These are phyloP conservation scores for Endocarpon pusillum DNA, from an alignment of 495 filamentous ascomycete genomes.

Conservation along the genomic window DNA sequence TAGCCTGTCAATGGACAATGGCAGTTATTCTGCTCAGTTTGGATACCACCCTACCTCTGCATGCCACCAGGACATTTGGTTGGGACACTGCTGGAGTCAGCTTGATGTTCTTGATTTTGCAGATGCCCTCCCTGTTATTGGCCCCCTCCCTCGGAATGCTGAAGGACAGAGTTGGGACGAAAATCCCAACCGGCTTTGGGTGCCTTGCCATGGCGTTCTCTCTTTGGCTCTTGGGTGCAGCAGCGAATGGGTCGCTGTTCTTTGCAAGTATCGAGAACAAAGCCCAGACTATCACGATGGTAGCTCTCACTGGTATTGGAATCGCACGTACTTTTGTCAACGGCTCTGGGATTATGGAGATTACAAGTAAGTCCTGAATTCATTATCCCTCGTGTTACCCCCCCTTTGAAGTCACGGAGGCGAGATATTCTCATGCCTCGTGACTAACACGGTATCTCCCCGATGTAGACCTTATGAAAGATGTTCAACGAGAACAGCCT, in stretches of 20 bases:
- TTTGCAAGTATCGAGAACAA: constrained; percentile 6
- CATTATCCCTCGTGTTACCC: no score
- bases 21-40: constrained; percentile 14
- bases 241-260: constrained; percentile 9
- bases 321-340: constrained; percentile 12
- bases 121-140: constrained; percentile 15
- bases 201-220: constrained; percentile 10
- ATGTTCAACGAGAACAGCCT: constrained; percentile 10
- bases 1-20: constrained; percentile 11
- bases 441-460: not conserved
- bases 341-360: constrained; percentile 17
- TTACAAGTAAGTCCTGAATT: constrained; percentile 20
- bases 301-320: constrained; percentile 8
- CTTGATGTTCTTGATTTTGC: constrained; percentile 16
- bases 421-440: not conserved
- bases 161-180: constrained; percentile 15
- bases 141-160: constrained; percentile 13
- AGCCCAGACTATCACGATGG: constrained; percentile 11
- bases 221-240: constrained; percentile 13
- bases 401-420: no score
- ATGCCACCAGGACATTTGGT: constrained; percentile 15
- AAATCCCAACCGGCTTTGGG: constrained; percentile 11
- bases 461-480: constrained; percentile 13
- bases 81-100: constrained; percentile 17
- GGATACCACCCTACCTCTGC: constrained; percentile 17